These are phyloP conservation scores for Candida peoriensis DNA, from an alignment of 805 yeast genomes.

Conservation along the genomic window DNA sequence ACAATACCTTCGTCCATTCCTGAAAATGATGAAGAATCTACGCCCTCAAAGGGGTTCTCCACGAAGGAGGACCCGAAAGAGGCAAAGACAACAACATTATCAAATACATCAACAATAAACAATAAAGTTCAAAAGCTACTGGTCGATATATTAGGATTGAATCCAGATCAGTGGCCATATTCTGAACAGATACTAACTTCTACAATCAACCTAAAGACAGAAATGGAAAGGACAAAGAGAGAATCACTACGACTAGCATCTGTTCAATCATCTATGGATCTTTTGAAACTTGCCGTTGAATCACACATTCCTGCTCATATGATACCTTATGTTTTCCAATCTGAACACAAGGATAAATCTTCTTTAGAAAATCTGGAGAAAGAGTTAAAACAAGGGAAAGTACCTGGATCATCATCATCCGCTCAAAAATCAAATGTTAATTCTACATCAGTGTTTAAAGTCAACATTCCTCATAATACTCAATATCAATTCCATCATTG, in stretches of 20 bases:
- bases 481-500: slow-evolving; percentile 27
- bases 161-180: slow-evolving; percentile 30
- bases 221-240: slow-evolving; percentile 37
- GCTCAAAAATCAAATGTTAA: too few species aligned
- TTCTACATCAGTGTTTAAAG: slow-evolving; percentile 24
- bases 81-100: background rate
- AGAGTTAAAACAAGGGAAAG: background rate
- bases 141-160: slow-evolving; percentile 5
- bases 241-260: slow-evolving; percentile 28
- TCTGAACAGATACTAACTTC: slow-evolving; percentile 32
- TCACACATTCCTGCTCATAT: slow-evolving; percentile 32
- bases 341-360: slow-evolving; percentile 1
- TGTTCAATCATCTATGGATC: slow-evolving; percentile 29
- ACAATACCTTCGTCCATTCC: too few species aligned
- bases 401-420: slow-evolving; percentile 2
- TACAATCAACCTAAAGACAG: slow-evolving; percentile 30
- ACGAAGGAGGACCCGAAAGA: background rate
- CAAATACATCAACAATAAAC: background rate
- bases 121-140: background rate
- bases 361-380: background rate
- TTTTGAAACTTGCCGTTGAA: slow-evolving; percentile 31
- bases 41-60: too few species aligned
- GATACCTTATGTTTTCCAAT: slow-evolving; percentile 31
- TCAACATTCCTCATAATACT: slow-evolving; percentile 22
- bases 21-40: too few species aligned